Evolutionary conservation across 768 basidiomycete species (phyloP), one percentile per base, ranked within the genome.

Genomic region (Podaxis sp.): DNA sequence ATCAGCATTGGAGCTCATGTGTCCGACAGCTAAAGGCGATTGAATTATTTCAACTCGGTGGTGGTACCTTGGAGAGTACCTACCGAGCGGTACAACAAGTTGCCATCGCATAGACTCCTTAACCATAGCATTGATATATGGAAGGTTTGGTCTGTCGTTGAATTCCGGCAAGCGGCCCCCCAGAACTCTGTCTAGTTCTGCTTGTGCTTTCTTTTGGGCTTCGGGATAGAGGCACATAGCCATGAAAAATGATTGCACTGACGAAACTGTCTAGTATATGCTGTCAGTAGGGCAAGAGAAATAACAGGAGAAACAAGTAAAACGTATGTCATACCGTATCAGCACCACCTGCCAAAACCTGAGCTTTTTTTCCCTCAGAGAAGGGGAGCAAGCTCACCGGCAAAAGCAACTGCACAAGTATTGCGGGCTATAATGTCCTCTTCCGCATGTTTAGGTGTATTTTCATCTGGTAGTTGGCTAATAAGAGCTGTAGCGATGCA

Each of bases 121-220:
- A 13, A 72, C 59, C 20, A 71, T 62, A 1, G 69, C 70, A 12
- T 58, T 62, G n/a, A 73, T 67, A 48, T 71, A 74, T 3, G 70
- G 68, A 2, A 74, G 46, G 38, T 60, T 37, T 17, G 36, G 56
- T n/a, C 66, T 28, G 44, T 74, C 73, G 12, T 65, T 60, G 40
- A 71, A 63, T 20, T 62, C 66, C 4, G 75, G 75, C 11, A 75
- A 64, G 11, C 74, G 62, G n/a, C 66, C 71, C 33, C 74, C 76
- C 8, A 79, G 24, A 6, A 78, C 66, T 2, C 56, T 64, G 58
- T 80, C 78, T 11, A 81, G 56, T 62, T 80, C 76, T 13, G 73
- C 67, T 50, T 80, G 80, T 1, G 76, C 76, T 46, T 71, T 62
- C 12, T 46, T 64, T 37, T 69, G 68, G n/a, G 56, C 64, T 37